Base-by-base conservation (phyloP, 805 yeast genomes). In the Maudiozyma serrabonitensis region DNA sequence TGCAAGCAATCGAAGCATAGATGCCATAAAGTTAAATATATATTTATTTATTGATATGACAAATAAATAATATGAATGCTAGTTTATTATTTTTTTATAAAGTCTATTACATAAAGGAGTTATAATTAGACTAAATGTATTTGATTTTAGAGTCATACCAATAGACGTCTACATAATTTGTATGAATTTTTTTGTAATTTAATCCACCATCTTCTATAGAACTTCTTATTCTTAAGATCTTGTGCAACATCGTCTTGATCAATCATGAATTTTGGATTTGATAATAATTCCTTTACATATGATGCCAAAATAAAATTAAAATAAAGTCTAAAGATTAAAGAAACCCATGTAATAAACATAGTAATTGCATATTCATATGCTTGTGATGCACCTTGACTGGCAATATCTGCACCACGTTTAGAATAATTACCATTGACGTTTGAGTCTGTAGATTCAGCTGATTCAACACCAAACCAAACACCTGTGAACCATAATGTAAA, bases 401-500 rank as follows among this genome's bases (percentile, higher is more conserved):
- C 54, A 19, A 60, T 34, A 19, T 56, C 57, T 2, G 52, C 52
- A 2, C 65, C 56, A 4, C 65, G 49, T 6, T 23, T 45, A 5
- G 16, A 18, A 12, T 45, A 8, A 8, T 12, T 32, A 6, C 38
- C 37, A 41, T 16, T 15, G 15, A 12, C 23, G 1, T 34, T 35
- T 2, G n/a, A 13, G 4, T 31, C 38, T 7, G n/a, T n/a, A 1
- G 11, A 31, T 7, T 15, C 45, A 15, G 8, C 39, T 9, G 74
- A 80, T 51, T 75, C 79, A 3, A 62, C 56, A 50, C 70, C 64
- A 60, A 88, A 84, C 96, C 97, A 91, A 52, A 79, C 75, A 47
- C 76, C 75, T 6, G 82, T 75, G 62, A 91, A 90, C 67, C 81
- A 84, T 5, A 82, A 54, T 19, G 95, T 86, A 66, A 84, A 89